Percentiles rank a stretch among this genome's conserved stretches.
phyloP scores from a whole-genome alignment of 257 asterid species.

The Anisodus tanguticus region DNA sequence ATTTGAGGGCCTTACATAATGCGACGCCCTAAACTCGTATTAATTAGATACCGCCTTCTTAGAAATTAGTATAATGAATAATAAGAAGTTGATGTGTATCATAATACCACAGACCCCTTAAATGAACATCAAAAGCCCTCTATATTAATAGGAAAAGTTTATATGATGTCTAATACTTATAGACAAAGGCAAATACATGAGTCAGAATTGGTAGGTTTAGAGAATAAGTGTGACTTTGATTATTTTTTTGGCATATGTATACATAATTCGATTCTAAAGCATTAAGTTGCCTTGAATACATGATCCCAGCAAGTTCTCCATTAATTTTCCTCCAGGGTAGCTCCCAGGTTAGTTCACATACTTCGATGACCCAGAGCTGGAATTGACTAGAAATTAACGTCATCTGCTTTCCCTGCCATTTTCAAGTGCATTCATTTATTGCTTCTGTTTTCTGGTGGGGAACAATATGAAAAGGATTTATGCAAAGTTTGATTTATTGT shows the following conservation, averaged over 20 bases:
- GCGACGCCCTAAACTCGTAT: background rate
- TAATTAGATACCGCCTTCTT: background rate
- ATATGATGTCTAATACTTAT: background rate
- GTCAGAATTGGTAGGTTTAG: background rate
- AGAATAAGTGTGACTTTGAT: background rate
- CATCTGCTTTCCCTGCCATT: background rate
- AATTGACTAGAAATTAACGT: slow-evolving; percentile 25
- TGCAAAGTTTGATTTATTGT: background rate
- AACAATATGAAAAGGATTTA: background rate
- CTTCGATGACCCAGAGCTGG: background rate
- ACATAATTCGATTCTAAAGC: too few relatives aligned
- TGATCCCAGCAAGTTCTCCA: background rate
- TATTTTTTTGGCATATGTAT: background rate
- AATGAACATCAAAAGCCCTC: background rate
- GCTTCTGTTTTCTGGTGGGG: background rate
- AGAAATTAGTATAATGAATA: background rate
- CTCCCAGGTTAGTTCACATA: background rate
- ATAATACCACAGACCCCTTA: background rate
- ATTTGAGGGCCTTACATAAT: background rate
- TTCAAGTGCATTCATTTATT: slow-evolving; percentile 7
- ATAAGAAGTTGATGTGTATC: background rate
- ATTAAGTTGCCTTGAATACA: too few relatives aligned
- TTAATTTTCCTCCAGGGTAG: background rate
- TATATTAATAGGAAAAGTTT: background rate
- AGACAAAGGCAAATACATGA: background rate